Base-by-base conservation (phyloP, 306 rosid genomes). In the Luffa acutangula region DNA sequence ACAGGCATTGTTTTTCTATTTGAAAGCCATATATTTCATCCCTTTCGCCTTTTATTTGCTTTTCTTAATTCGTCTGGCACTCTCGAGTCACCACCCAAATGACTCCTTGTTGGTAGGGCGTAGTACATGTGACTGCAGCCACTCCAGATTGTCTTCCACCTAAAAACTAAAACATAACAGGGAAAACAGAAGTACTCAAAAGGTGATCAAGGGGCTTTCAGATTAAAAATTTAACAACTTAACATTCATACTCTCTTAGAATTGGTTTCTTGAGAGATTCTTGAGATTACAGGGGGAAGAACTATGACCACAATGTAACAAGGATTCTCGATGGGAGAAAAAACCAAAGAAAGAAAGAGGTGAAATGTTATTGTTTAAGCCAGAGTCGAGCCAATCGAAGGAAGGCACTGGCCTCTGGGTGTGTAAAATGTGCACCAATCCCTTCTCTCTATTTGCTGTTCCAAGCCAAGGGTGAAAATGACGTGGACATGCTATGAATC, bases 1-100 rank as follows among this genome's bases (percentile, higher is more conserved):
- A 17, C 41, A 31, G 21, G 45, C 78, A 52, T 52, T 72, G 78
- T 73, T 49, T 73, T 48, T 48, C 62, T 74, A 33, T 74, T 51
- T 53, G 34, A 53, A 75, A 75, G 64, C 64, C 78, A 34, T 10
- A 34, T 75, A 75, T 52, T 75, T 75, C 64, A 34, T 75, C 34
- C 48, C 33, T 53, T 8, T 5, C 25, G 5, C 4, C 25, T 75
- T 20, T 54, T 75, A 34, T 36, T 75, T 52, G 64, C 48, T 36
- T 75, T 75, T 48, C 20, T 8, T 6, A 11, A 34, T n/a, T 66
- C 7, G 6, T 66, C 7, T 66, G 46, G 7, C 15, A 15, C 48
- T 65, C 48, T 53, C 8, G 21, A 14, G 72, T 56, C 34, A 2
- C 64, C 34, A 58, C 13, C 5, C 73, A 7, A 15, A 65, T 65